A percentile compares a stretch with the other conserved stretches of the same genome.
Evolutionary conservation across 192 early-diverging fungal genomes (phyloP).

Genomic region (Endogone sp.): DNA sequence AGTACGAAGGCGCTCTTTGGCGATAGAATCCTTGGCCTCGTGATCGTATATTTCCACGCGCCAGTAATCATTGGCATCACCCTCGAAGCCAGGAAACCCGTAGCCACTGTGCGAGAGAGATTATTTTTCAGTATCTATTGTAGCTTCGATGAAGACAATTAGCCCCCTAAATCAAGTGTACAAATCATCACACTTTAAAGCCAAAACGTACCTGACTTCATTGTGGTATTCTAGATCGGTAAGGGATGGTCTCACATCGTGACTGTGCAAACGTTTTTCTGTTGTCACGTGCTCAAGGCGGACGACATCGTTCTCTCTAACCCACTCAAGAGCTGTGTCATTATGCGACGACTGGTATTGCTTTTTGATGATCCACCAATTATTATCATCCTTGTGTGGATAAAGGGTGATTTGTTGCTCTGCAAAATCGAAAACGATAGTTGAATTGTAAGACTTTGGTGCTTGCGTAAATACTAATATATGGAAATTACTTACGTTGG

Average conservation of each 20-base stretch:
- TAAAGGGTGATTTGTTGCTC: slow-evolving; percentile 81
- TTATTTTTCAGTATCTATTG: neutral
- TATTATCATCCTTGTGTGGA: slow-evolving; percentile 86
- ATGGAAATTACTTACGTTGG: slow-evolving; percentile 50
- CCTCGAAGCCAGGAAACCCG: slow-evolving; percentile 65
- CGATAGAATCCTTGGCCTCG: slow-evolving; percentile 41
- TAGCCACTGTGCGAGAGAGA: slow-evolving; percentile 46
- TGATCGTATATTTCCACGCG: slow-evolving; percentile 69
- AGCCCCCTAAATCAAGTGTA: neutral
- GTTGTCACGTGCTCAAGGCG: slow-evolving; percentile 65
- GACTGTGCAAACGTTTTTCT: slow-evolving; percentile 64
- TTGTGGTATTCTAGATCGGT: slow-evolving; percentile 71
- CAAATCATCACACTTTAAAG: neutral
- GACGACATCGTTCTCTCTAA: slow-evolving; percentile 73
- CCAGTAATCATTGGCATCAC: slow-evolving; percentile 94
- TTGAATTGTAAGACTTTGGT: neutral
- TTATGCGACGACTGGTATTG: slow-evolving; percentile 27
- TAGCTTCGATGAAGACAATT: neutral
- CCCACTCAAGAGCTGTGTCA: slow-evolving; percentile 42
- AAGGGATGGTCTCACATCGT: slow-evolving; percentile 63
- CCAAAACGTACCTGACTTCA: slow-evolving; percentile 52
- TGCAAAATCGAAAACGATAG: slow-evolving; percentile 2
- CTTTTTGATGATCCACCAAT: slow-evolving; percentile 71
- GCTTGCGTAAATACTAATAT: neutral
- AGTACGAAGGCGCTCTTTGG: slow-evolving; percentile 53